phyloP scores from a whole-genome alignment of 2,329 filamentous ascomycete species.

The Xenosphaeropsis pyriputrescens region DNA sequence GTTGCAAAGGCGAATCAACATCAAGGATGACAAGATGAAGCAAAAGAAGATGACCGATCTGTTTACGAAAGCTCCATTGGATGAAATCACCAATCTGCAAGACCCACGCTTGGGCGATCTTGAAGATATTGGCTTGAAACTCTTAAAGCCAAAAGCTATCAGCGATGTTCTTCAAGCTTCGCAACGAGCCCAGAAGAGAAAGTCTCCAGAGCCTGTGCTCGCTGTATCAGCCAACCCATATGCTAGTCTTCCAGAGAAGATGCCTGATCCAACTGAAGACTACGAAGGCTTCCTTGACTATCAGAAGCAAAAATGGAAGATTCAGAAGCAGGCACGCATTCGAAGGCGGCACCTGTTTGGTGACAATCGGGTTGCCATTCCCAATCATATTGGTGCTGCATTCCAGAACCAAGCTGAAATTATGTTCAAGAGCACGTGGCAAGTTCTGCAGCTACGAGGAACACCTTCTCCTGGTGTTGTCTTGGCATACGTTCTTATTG shows the following conservation, averaged over 20 bases:
- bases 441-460: constrained; percentile 73
- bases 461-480: constrained; percentile 80
- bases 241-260: constrained; percentile 63
- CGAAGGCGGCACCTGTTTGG: constrained; percentile 86
- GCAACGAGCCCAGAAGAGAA: constrained; percentile 53
- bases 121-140: constrained; percentile 64
- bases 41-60: constrained; percentile 97
- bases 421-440: constrained; percentile 88
- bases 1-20: constrained; percentile 84
- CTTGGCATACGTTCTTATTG: constrained; percentile 79
- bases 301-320: constrained; percentile 98
- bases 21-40: constrained; percentile 94
- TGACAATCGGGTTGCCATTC: constrained; percentile 56
- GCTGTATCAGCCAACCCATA: constrained; percentile 61
- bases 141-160: constrained; percentile 49
- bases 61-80: constrained; percentile 60
- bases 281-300: constrained; percentile 83
- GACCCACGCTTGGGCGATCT: constrained; percentile 47
- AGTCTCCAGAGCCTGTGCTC: constrained; percentile 50
- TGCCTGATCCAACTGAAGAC: constrained; percentile 75
- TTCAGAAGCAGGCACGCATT: constrained; percentile 80
- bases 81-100: constrained; percentile 55
- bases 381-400: constrained; percentile 48
- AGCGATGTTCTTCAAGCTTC: constrained; percentile 36
- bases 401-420: constrained; percentile 89